Evolutionary conservation across 345 rosid species (phyloP).

Genomic region (rapeseed (Brassica napus)): DNA sequence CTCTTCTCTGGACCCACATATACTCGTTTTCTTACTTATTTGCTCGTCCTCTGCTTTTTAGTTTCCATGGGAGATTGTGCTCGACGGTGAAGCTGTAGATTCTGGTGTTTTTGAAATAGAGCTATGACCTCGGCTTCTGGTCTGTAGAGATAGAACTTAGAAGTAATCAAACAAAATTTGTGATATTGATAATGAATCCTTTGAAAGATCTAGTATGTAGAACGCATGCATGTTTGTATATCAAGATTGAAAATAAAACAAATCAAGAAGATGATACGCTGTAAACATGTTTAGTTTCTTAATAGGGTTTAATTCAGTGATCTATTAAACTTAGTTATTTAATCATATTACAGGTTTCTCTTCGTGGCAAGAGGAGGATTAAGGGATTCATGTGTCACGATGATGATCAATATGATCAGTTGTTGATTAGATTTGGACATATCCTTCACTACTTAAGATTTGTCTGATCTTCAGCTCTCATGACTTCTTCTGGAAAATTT

Average conservation of each 20-base stretch:
- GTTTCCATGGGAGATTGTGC: too few relatives aligned
- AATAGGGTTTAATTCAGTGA: too few relatives aligned
- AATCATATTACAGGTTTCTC: slow-evolving; percentile 53
- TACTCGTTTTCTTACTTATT: too few relatives aligned
- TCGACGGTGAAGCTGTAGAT: too few relatives aligned
- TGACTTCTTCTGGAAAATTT: neutral
- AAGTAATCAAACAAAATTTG: neutral
- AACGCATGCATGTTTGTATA: slow-evolving; percentile 24
- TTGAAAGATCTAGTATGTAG: neutral
- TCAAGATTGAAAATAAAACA: slow-evolving; percentile 2
- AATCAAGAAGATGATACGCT: neutral
- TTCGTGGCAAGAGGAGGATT: slow-evolving; percentile 59
- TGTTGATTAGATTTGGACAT: slow-evolving; percentile 34
- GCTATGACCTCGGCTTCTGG: too few relatives aligned
- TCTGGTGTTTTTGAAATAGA: too few relatives aligned
- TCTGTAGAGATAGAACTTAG: too few relatives aligned
- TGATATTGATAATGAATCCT: neutral
- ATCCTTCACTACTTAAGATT: slow-evolving; percentile 31
- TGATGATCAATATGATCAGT: slow-evolving; percentile 20
- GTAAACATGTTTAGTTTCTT: neutral
- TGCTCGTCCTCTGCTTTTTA: too few relatives aligned
- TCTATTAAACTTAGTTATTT: too few relatives aligned
- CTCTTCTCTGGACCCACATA: too few relatives aligned
- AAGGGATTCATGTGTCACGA: too few relatives aligned
- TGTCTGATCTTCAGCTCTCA: slow-evolving; percentile 32